Percentiles rank a stretch among this genome's conserved stretches.
Conservation (phyloP, 495 filamentous ascomycete species). For the Neurospora tetrasperma region DNA sequence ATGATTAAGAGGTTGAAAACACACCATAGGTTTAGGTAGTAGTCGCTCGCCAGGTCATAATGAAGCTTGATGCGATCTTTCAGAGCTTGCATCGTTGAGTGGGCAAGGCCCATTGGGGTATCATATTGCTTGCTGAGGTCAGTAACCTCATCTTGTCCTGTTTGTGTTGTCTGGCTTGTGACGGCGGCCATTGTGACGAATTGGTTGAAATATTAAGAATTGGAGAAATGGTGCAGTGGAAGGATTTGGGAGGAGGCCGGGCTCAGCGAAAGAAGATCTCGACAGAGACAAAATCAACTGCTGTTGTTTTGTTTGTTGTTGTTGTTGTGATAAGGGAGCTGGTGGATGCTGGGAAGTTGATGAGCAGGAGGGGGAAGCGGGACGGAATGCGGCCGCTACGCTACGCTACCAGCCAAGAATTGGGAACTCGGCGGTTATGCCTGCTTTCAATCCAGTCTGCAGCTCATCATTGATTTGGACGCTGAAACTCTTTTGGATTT, state of each 20-base stretch:
- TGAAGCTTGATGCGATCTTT: slow-evolving; percentile 49
- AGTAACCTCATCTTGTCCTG: slow-evolving; percentile 8
- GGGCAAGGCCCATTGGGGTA: slow-evolving; percentile 38
- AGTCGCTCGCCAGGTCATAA: slow-evolving; percentile 48
- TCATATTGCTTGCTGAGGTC: slow-evolving; percentile 36
- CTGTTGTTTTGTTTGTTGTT: not conserved
- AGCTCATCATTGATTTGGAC: not conserved
- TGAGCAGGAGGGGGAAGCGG: not conserved
- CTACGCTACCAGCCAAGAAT: not conserved
- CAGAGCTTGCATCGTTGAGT: slow-evolving; percentile 41
- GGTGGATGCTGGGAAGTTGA: not conserved
- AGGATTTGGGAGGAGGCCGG: not conserved
- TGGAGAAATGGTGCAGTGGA: not conserved
- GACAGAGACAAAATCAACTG: not conserved
- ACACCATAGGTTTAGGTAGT: slow-evolving; percentile 43
- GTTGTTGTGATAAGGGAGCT: not conserved
- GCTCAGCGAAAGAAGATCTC: not conserved
- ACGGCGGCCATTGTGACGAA: not conserved
- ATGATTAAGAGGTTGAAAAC: not conserved
- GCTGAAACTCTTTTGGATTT: not conserved
- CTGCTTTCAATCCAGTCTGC: not conserved
- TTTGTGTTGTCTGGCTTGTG: not conserved
- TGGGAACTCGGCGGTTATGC: not conserved
- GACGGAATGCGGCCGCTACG: not conserved
- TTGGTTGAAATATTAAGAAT: not conserved